phyloP scores from a whole-genome alignment of 257 asterid species.

The Asclepias syriaca region DNA sequence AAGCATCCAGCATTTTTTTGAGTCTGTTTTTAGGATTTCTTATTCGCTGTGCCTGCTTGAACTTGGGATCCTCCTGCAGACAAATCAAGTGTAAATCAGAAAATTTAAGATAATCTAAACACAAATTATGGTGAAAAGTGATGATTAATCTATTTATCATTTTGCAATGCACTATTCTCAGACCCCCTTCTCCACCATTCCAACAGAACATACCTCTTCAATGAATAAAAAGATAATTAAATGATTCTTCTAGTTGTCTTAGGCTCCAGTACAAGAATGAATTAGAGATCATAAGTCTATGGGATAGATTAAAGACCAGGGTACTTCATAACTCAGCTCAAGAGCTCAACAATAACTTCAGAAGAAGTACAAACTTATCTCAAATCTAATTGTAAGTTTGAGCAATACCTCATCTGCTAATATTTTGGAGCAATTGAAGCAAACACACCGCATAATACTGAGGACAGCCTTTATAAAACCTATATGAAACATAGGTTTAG shows the following conservation, averaged over 20 bases:
- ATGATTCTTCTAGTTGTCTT: not conserved
- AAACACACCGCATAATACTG: constrained; percentile 76
- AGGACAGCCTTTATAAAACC: constrained; percentile 94
- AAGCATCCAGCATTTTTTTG: constrained; percentile 74
- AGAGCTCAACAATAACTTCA: not conserved
- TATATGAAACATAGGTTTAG: constrained; percentile 95
- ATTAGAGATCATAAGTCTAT: too few species aligned
- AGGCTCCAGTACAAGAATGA: not conserved
- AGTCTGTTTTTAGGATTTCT: constrained; percentile 80
- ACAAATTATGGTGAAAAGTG: not conserved
- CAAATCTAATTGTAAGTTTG: not conserved
- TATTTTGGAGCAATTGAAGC: constrained; percentile 97
- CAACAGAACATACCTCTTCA: not conserved
- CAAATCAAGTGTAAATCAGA: not conserved
- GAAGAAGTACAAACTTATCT: not conserved
- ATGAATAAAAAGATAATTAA: not conserved
- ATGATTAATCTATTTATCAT: not conserved
- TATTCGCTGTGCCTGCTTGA: constrained; percentile 80
- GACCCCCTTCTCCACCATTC: not conserved
- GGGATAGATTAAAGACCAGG: too few species aligned
- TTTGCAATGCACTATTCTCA: not conserved
- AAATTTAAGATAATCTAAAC: not conserved
- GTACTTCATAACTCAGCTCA: not conserved
- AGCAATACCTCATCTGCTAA: constrained; percentile 75
- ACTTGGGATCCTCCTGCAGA: constrained; percentile 69